Base-by-base conservation (phyloP, 2,329 filamentous ascomycete genomes). In the Monascus ruber region DNA sequence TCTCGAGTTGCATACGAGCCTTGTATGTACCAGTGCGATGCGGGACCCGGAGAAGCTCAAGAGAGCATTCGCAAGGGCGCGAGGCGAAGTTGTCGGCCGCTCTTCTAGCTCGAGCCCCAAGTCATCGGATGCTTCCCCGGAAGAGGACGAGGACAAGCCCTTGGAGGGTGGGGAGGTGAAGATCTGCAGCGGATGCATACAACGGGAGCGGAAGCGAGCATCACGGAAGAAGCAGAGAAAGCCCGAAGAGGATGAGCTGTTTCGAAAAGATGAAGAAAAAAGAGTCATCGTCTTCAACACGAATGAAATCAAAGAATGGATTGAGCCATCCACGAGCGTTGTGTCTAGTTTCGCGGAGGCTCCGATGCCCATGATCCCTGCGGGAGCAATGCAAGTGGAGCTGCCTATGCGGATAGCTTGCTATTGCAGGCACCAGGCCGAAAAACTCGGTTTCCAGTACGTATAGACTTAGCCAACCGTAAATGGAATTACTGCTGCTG, bases 371-470 rank as follows among this genome's bases (percentile, higher is more conserved):
- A 48, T 54, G 27, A 43, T 56, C 7, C 66, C 69, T 34, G 69
- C 71, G 35, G 78, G 77, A 37, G 76, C 81, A 5, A 78, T 85
- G 68, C 81, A 86, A 54, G 79, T 94, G 24, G 81, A 88, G 49
- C 78, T 85, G 2, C 87, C 86, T 0, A 94, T 96, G 88, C 81
- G 89, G 6, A 95, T 98, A 53, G 86, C 88, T 24, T 98, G 89
- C 60, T 98, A 96, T 63, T 96, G 89, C 64, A 79, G 89, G 17
- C 89, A 98, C 58, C 89, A 96, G 52, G 79, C 83, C 43, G 91
- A 96, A 64, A 96, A 96, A 66, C 70, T 82, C 49, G 89, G 89
- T 1, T 98, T 95, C 63, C 74, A 74, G 63, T 69, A 51, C 47
- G 64, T 57, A 26, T 36, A 37, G 33, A n/a, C 36, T 32, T 35